Conservation (phyloP, 2,329 filamentous ascomycete species). For the Arthrocladium fulminans region DNA sequence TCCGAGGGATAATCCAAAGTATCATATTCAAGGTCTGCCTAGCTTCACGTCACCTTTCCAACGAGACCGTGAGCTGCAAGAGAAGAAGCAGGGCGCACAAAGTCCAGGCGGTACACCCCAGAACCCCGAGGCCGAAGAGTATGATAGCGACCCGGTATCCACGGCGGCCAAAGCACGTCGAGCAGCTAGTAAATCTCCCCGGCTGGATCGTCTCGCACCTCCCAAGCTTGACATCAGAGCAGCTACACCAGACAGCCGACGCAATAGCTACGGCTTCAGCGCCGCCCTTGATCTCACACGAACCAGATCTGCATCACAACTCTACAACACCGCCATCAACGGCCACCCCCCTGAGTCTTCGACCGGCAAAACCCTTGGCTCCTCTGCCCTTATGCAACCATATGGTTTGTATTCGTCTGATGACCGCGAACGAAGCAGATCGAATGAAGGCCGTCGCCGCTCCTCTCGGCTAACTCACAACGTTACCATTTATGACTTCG, state of each 20-base stretch:
- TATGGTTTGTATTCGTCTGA: neutral
- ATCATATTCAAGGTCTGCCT: constrained; percentile 40
- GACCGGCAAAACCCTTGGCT: neutral
- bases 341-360: neutral
- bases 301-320: constrained; percentile 17
- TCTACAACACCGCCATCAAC: constrained; percentile 14
- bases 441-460: neutral
- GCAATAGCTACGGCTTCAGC: constrained; percentile 27
- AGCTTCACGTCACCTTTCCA: constrained; percentile 43
- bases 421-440: neutral
- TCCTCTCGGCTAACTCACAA: constrained; percentile 16
- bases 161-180: constrained; percentile 34
- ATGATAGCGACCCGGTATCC: constrained; percentile 32
- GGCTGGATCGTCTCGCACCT: constrained; percentile 39
- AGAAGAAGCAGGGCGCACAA: constrained; percentile 25
- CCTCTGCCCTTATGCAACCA: neutral
- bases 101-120: constrained; percentile 11
- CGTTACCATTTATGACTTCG: constrained; percentile 51
- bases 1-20: constrained; percentile 24
- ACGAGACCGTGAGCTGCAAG: constrained; percentile 29
- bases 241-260: constrained; percentile 17
- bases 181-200: constrained; percentile 32
- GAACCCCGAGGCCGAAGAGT: neutral
- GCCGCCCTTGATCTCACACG: constrained; percentile 17
- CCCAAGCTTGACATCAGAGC: constrained; percentile 43